phyloP scores from a whole-genome alignment of 192 early-diverging fungal species.

The Backusella mclennaniae region DNA sequence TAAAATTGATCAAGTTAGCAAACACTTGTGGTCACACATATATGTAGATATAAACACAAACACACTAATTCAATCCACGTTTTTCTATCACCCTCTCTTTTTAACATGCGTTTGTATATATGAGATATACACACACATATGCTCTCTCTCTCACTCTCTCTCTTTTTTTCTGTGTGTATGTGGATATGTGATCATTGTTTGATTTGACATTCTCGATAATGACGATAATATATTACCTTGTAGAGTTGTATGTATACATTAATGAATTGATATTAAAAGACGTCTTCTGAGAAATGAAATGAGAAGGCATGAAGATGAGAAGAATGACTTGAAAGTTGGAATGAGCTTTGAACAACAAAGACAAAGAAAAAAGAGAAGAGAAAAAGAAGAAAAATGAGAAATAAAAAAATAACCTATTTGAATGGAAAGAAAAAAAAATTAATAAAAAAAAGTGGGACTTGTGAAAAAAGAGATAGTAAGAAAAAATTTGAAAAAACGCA shows the following conservation, averaged over 20 bases:
- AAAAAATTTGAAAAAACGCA: conserved; percentile 8
- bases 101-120: neutral
- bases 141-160: neutral
- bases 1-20: neutral
- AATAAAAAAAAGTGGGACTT: conserved; percentile 16
- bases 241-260: neutral
- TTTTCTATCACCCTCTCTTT: neutral
- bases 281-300: neutral
- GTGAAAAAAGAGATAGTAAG: conserved; percentile 7
- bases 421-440: neutral
- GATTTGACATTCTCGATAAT: conserved; percentile 3
- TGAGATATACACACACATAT: neutral
- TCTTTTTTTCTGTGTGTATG: neutral
- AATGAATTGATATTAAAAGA: conserved; percentile 13
- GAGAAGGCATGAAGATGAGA: conserved; percentile 11
- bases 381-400: neutral
- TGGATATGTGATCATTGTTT: neutral
- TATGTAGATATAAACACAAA: neutral
- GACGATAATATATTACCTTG: neutral
- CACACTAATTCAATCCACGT: neutral
- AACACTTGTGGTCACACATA: neutral
- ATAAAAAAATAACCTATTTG: neutral
- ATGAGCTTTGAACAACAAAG: conserved; percentile 5
- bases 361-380: neutral
- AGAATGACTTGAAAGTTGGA: neutral